phyloP scores from a whole-genome alignment of 139 green algal genomes.

The Tetradesmus lagerheimii region DNA sequence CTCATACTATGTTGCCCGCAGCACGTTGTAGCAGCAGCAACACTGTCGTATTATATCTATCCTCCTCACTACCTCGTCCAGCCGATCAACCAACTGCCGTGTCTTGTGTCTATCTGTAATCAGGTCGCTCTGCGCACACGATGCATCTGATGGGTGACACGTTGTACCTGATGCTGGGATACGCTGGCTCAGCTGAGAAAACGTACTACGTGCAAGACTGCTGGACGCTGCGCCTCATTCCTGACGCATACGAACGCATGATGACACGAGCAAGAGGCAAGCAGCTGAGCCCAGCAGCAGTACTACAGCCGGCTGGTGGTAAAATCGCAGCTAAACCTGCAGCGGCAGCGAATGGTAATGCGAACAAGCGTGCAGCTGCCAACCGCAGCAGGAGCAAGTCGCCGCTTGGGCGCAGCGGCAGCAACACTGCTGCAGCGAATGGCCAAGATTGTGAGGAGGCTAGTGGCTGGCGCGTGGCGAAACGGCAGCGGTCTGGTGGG shows the following conservation, averaged over 20 bases:
- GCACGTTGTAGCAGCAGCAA: background rate
- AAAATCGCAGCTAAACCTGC: background rate
- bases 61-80: no score
- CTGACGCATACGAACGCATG: background rate
- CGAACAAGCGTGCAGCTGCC: background rate
- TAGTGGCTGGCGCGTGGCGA: background rate
- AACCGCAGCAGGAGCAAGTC: background rate
- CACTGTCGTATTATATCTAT: no score
- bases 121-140: conserved; percentile 37
- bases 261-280: background rate
- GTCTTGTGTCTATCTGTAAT: background rate
- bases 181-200: conserved; percentile 21
- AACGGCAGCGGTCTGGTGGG: conserved; percentile 13
- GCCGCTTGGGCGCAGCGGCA: background rate
- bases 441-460: background rate
- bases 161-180: conserved; percentile 20
- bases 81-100: no score
- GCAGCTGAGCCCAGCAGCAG: background rate
- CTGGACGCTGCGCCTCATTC: conserved; percentile 28
- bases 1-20: background rate
- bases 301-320: background rate
- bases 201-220: conserved; percentile 12
- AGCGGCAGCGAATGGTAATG: background rate
- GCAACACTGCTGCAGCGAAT: conserved; percentile 1
- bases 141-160: conserved; percentile 11